These are phyloP conservation scores for Oryza coarctata DNA, from an alignment of 176 grass and related monocot species.

Conservation along the genomic window DNA sequence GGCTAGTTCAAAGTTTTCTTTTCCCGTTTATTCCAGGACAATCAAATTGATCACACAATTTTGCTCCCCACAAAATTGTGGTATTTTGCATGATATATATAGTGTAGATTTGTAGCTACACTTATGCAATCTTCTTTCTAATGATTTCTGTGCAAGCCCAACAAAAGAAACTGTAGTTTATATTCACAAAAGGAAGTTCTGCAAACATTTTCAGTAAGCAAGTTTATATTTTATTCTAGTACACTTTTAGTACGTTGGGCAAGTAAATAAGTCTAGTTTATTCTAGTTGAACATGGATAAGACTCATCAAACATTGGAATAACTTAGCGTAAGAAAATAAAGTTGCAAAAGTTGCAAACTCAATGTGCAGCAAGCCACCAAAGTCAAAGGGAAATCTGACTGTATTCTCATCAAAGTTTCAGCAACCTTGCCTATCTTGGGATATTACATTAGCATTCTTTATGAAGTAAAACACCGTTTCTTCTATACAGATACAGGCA, in stretches of 20 bases:
- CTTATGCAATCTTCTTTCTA: background rate
- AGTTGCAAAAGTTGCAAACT: background rate
- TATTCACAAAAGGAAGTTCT: background rate
- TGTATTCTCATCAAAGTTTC: background rate
- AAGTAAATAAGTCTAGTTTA: background rate
- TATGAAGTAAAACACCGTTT: background rate
- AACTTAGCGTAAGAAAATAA: background rate
- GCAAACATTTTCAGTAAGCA: background rate
- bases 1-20: background rate
- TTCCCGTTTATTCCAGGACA: background rate
- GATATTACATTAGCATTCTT: background rate
- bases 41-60: background rate
- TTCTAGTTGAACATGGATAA: background rate
- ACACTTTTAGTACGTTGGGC: background rate
- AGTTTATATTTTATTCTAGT: background rate
- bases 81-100: background rate
- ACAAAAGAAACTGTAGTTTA: background rate
- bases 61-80: background rate
- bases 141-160: background rate
- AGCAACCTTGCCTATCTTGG: background rate
- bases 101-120: too few species aligned
- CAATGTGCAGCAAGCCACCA: background rate
- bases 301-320: background rate
- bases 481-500: slow-evolving; percentile 7
- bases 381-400: background rate